Base-by-base conservation (phyloP, 805 yeast genomes). In the Clavispora santaluciae region DNA sequence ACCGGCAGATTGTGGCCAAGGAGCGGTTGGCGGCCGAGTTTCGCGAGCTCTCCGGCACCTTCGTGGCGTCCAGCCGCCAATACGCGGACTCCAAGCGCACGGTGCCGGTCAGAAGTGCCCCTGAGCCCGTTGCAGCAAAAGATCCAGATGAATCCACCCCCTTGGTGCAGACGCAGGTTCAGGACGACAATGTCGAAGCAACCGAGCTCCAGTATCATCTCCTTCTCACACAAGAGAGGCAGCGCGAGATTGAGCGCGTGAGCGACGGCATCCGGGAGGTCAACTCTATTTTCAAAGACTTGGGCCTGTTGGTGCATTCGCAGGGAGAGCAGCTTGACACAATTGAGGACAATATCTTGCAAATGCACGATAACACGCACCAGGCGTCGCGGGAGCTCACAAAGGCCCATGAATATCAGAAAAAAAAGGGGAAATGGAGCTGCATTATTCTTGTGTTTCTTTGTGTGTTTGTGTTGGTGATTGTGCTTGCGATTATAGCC, bases 291-390 rank as follows among this genome's bases (percentile, higher is more conserved):
- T 89, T 88, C 59, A 79, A 80, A 49, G 95, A 89, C 53, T 61
- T 90, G 42, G 88, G 89, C 12, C 74, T 78, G 28, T 65, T 90
- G 52, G 93, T 90, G 2, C 70, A 74, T 39, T 90, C 87, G 59
- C 97, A 90, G 58, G 96, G 95, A 5, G 81, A 76, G 22, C 89
- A 86, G 50, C 73, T 90, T 13, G 95, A 88, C 55, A 78, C 89
- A 0, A 79, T 90, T 13, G 96, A 88, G 56, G 87, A 83, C 46
- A 88, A 88, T 60, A 70, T 90, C 34, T 63, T 80, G 20, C 77
- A 74, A 35, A 67, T 83, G 44, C 77, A 81, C 5, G 73, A 68
- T 17, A 83, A 86, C 53, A 75, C 86, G 5, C 82, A 80, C 41
- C 73, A 73, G 40, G 95, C 96, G 0, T 73, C 79, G 22, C 73